Evolutionary conservation across 306 rosid genomes (phyloP), one percentile per base, ranked within the genome.

Genomic region (Pyrus betulifolia): DNA sequence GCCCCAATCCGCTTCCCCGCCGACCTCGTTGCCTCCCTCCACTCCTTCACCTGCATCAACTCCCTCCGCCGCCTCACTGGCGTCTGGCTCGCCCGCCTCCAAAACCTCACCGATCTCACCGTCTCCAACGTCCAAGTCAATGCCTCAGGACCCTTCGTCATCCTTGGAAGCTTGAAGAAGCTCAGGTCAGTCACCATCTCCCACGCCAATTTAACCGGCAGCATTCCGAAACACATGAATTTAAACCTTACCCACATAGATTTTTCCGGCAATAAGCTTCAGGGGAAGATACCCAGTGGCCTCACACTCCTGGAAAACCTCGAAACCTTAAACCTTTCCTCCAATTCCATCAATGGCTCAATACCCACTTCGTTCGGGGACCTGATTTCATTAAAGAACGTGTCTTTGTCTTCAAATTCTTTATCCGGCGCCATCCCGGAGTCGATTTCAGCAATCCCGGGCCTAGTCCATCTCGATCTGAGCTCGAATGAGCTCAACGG

Each of bases 401-500:
- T 90, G 12, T 91, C 98, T 5, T 59, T 93, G 13, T 84, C 96
- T 57, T 91, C 98, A 0, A 93, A 93, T 51, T 85, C 94, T 3
- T 69, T 93, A 21, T 90, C 98, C 8, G 98, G 98, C 12, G 60
- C 93, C 1, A 84, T 93, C 4, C 97, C 97, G 0, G 96, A 84
- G 70, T 87, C 97, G 1, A 65, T 91, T 3, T 91, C 98, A 6
- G 96, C 96, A 6, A 68, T 93, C 1, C 88, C 96, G 0, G 83
- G 79, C 11, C 72, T 91, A 63, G 80, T 80, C 71, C 97, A 93
- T 78, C 21, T 93, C 83, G 98, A 94, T 91, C 96, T 94, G 84
- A 94, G 97, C 82, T 90, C 94, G 9, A 94, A 94, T 69, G 91
- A 88, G 85, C 84, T 94, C 11, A 94, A 94, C 13, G 98, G 98